Evolutionary conservation across 345 rosid genomes (phyloP).

Genomic region (Moricandia arvensis): DNA sequence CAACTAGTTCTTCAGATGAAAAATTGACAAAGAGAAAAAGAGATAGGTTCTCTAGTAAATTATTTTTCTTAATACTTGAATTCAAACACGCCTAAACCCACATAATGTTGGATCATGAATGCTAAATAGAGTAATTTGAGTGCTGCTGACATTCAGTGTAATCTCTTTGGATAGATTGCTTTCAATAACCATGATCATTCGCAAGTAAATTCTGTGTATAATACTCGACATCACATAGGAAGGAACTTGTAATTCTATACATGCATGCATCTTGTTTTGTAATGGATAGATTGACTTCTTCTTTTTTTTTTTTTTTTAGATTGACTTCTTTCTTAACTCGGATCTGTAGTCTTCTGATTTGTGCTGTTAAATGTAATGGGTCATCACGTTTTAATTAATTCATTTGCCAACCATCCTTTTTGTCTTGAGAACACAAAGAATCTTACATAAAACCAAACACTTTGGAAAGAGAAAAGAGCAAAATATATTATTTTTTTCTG

Average conservation of each 20-base stretch:
- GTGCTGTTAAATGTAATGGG: background rate
- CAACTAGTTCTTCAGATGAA: too few relatives aligned
- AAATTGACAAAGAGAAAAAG: too few relatives aligned
- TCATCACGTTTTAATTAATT: background rate
- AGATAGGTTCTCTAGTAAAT: too few relatives aligned
- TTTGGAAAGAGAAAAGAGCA: background rate
- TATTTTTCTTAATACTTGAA: too few relatives aligned
- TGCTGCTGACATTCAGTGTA: too few relatives aligned
- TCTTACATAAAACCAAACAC: background rate
- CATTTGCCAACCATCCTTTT: background rate
- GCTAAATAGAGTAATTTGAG: too few relatives aligned
- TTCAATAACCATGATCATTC: too few relatives aligned
- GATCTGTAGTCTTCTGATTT: background rate
- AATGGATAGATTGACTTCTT: background rate
- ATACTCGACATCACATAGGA: background rate
- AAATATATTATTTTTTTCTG: background rate
- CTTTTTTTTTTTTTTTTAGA: too few relatives aligned
- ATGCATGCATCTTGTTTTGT: background rate
- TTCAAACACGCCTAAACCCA: too few relatives aligned
- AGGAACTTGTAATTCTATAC: background rate
- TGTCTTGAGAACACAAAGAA: conserved; percentile 20
- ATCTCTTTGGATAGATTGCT: too few relatives aligned
- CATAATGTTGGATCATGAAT: too few relatives aligned
- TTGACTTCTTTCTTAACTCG: background rate
- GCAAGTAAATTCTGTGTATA: background rate